phyloP scores from a whole-genome alignment of 305 asterid species.

The Fraxinus floribunda region DNA sequence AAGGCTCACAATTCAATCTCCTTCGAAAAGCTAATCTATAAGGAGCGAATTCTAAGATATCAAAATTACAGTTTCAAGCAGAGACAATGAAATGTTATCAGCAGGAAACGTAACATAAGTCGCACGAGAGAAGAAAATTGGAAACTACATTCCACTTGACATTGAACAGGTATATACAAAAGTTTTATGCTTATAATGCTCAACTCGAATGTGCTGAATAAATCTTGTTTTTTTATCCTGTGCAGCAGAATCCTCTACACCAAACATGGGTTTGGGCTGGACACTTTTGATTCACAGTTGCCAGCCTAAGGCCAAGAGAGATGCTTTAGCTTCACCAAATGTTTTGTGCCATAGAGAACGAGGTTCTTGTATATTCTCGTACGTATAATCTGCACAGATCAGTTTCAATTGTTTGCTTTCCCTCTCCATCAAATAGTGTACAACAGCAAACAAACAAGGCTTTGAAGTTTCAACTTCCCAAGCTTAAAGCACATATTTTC shows the following conservation, averaged over 20 bases:
- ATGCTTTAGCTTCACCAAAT: not conserved
- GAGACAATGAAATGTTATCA: not conserved
- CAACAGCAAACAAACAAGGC: not conserved
- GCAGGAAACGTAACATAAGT: not conserved
- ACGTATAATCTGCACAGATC: not conserved
- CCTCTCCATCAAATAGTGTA: not conserved
- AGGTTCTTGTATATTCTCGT: not conserved
- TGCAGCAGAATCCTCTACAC: not conserved
- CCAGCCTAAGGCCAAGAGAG: not conserved
- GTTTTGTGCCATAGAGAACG: not conserved
- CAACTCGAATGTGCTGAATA: not conserved
- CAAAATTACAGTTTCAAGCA: not conserved
- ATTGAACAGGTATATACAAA: not conserved
- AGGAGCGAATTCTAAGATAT: not conserved
- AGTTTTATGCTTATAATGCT: not conserved
- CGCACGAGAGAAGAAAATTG: not conserved
- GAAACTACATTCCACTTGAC: not conserved
- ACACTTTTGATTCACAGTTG: not conserved
- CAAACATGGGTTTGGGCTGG: not conserved
- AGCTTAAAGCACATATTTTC: not conserved
- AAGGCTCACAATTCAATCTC: not conserved
- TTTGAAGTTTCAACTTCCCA: not conserved
- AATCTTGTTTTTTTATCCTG: not conserved
- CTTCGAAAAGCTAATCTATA: not conserved
- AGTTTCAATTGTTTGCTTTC: not conserved